phyloP scores from a whole-genome alignment of 2,329 filamentous ascomycete species.

The Phaeosphaeriaceae sp. region DNA sequence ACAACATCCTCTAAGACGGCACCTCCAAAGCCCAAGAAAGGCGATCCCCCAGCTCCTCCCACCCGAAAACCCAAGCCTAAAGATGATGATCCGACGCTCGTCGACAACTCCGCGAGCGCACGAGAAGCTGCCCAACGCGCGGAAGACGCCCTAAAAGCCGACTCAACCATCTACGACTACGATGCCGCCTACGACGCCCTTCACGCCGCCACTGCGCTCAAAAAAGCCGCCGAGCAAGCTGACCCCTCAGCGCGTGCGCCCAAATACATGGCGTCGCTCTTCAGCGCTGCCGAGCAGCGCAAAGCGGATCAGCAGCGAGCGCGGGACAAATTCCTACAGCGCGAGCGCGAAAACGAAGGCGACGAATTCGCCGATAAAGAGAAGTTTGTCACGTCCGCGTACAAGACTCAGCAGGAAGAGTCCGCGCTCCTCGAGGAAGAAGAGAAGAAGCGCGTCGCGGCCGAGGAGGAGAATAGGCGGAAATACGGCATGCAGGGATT shows the following conservation, averaged over 20 bases:
- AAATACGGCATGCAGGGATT: constrained; percentile 78
- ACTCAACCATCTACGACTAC: constrained; percentile 84
- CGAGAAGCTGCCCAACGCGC: constrained; percentile 69
- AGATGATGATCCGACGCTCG: constrained; percentile 43
- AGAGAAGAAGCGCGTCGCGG: constrained; percentile 70
- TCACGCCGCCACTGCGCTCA: constrained; percentile 63
- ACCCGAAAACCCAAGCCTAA: constrained; percentile 47
- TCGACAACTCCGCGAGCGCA: constrained; percentile 71
- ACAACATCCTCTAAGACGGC: constrained; percentile 27
- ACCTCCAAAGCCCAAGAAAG: constrained; percentile 47
- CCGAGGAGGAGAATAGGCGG: constrained; percentile 69
- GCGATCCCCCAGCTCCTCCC: constrained; percentile 39
- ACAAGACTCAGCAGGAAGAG: constrained; percentile 82
- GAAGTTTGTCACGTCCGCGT: constrained; percentile 84
- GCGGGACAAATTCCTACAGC: constrained; percentile 79
- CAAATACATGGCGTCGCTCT: constrained; percentile 78
- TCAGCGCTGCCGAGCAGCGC: constrained; percentile 75
- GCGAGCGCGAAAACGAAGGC: constrained; percentile 79
- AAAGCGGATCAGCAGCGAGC: constrained; percentile 81
- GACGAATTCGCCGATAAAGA: constrained; percentile 84
- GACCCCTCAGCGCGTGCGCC: constrained; percentile 69
- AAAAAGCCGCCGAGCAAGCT: constrained; percentile 60
- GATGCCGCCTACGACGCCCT: constrained; percentile 82
- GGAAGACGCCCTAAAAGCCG: constrained; percentile 69
- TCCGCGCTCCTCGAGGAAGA: constrained; percentile 73